Evolutionary conservation across 2,329 filamentous ascomycete genomes (phyloP).

Genomic region (Canariomyces notabilis): DNA sequence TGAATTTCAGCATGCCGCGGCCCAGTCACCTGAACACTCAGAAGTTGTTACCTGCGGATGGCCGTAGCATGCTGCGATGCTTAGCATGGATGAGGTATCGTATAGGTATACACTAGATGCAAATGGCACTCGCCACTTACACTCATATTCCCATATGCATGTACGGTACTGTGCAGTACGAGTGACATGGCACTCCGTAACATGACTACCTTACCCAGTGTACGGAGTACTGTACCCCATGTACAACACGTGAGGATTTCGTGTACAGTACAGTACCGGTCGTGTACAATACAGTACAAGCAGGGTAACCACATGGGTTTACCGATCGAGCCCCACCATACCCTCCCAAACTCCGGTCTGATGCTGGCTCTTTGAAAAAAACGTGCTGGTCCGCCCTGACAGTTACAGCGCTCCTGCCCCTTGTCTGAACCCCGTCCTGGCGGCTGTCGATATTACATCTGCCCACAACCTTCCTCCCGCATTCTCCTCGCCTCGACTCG

Average conservation of each 20-base stretch:
- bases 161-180: neutral
- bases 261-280: no score
- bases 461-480: conserved; percentile 4
- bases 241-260: no score
- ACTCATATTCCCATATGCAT: neutral
- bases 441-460: conserved; percentile 17
- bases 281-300: no score
- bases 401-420: conserved; percentile 15
- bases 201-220: no score
- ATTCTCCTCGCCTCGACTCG: neutral
- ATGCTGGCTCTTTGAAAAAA: conserved; percentile 26
- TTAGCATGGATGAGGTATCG: no score
- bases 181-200: no score
- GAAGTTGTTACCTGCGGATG: no score
- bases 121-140: neutral
- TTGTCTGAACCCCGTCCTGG: conserved; percentile 3
- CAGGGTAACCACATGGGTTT: neutral
- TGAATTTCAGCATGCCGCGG: no score
- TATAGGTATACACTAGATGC: no score
- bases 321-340: neutral
- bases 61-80: no score
- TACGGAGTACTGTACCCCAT: no score
- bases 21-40: no score
- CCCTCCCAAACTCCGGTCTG: conserved; percentile 6
- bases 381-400: conserved; percentile 26